Conservation (phyloP, 2,329 filamentous ascomycete genomes). For the Colletotrichum gigasporum region DNA sequence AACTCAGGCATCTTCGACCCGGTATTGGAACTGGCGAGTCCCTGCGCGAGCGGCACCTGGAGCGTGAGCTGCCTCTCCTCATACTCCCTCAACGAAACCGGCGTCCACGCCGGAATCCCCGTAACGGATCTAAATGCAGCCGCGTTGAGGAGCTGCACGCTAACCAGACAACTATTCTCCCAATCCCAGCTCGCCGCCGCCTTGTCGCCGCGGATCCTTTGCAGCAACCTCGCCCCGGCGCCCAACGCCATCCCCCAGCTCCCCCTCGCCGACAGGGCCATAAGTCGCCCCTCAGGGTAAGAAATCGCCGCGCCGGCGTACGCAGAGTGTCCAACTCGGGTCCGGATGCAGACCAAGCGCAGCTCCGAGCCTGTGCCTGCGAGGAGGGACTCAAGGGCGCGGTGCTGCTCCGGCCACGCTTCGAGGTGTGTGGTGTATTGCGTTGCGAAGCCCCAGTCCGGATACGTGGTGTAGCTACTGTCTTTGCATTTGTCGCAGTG, state of each 20-base stretch:
- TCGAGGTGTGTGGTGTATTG: no score
- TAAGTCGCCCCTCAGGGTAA: no score
- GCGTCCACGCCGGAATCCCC: background rate
- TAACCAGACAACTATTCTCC: background rate
- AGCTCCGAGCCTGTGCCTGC: no score
- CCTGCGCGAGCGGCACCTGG: background rate
- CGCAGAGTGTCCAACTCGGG: no score
- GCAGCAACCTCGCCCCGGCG: background rate
- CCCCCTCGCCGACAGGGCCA: background rate
- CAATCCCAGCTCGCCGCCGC: background rate
- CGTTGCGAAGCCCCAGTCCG: background rate
- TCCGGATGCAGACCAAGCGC: no score
- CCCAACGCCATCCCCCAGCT: background rate
- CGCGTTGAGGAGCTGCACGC: constrained; percentile 13
- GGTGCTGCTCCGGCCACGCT: background rate
- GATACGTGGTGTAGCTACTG: background rate
- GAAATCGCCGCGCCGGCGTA: background rate
- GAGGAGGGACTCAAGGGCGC: background rate
- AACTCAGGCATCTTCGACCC: background rate
- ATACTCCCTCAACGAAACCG: background rate
- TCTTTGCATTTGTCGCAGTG: background rate
- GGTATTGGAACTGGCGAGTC: no score
- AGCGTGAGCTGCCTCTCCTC: background rate
- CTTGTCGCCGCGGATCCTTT: background rate
- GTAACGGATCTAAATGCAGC: background rate